A percentile compares a stretch with the other conserved stretches of the same genome.
Evolutionary conservation across 148 eudicot genomes (phyloP).

Genomic region (Amaranthus cruentus): DNA sequence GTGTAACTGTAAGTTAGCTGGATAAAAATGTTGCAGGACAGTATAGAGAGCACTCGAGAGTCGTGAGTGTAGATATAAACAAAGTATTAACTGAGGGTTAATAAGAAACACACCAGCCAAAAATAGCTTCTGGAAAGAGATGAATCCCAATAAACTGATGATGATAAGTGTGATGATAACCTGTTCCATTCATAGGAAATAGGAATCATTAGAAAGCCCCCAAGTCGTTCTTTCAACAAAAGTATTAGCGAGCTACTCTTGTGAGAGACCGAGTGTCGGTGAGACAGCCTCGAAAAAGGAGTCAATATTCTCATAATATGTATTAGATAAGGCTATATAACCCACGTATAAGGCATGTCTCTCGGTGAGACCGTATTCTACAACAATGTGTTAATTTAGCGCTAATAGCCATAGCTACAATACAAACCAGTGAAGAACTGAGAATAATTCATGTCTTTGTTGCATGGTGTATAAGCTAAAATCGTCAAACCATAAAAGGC

Average conservation of each 20-base stretch:
- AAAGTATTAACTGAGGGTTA: not conserved
- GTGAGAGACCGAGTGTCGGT: too few species aligned
- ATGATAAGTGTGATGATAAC: conserved; percentile 47
- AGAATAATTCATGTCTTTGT: not conserved
- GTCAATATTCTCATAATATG: too few species aligned
- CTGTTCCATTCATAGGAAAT: conserved; percentile 43
- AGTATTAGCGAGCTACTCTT: too few species aligned
- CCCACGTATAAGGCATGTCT: too few species aligned
- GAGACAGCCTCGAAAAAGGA: too few species aligned
- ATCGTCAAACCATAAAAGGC: not conserved
- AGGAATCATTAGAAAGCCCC: not conserved
- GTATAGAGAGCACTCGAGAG: not conserved
- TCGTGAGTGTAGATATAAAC: not conserved
- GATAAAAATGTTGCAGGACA: not conserved
- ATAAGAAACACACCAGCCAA: conserved; percentile 41
- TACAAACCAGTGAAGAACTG: too few species aligned
- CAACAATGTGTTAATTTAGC: too few species aligned
- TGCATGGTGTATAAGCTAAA: not conserved
- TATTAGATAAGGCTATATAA: too few species aligned
- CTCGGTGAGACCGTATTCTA: too few species aligned
- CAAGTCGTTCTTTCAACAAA: not conserved
- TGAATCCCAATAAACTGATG: conserved; percentile 48
- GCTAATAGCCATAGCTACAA: too few species aligned
- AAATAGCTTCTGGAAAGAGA: conserved; percentile 50
- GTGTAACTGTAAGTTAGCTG: not conserved